Conservation (phyloP, 1,139 yeast species). For the Pneumocystis wakefieldiae region DNA sequence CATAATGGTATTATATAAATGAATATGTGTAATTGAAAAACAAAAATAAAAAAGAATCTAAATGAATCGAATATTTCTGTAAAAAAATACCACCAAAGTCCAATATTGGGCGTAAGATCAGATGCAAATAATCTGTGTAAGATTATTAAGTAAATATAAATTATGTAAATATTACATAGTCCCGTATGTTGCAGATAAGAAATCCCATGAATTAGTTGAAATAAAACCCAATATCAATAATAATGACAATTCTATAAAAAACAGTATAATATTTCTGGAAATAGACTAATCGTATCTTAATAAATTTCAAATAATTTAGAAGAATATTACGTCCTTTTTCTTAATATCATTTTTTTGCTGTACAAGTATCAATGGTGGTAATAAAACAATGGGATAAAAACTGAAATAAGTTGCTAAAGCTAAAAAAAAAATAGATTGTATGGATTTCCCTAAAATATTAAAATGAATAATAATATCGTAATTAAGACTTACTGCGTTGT, state of each 20-base stretch:
- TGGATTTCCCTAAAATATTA: slow-evolving; percentile 2
- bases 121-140: slow-evolving; percentile 33
- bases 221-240: slow-evolving; percentile 25
- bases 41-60: slow-evolving; percentile 64
- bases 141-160: background rate
- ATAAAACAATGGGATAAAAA: slow-evolving; percentile 42
- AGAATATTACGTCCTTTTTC: background rate
- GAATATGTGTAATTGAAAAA: slow-evolving; percentile 64
- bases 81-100: slow-evolving; percentile 97
- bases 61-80: slow-evolving; percentile 89
- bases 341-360: slow-evolving; percentile 8
- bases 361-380: slow-evolving; percentile 39
- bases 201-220: slow-evolving; percentile 35
- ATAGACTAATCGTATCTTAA: slow-evolving; percentile 16
- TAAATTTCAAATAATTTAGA: slow-evolving; percentile 10
- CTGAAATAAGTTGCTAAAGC: slow-evolving; percentile 54
- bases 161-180: slow-evolving; percentile 23
- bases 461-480: background rate
- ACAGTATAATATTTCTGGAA: slow-evolving; percentile 11
- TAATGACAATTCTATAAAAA: slow-evolving; percentile 24
- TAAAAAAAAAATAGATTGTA: slow-evolving; percentile 38
- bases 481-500: slow-evolving; percentile 25
- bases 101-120: slow-evolving; percentile 70
- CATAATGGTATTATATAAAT: slow-evolving; percentile 62
- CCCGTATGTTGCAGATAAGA: slow-evolving; percentile 47